Conservation (phyloP, 2,329 filamentous ascomycete species). For the Truncatella angustata region DNA sequence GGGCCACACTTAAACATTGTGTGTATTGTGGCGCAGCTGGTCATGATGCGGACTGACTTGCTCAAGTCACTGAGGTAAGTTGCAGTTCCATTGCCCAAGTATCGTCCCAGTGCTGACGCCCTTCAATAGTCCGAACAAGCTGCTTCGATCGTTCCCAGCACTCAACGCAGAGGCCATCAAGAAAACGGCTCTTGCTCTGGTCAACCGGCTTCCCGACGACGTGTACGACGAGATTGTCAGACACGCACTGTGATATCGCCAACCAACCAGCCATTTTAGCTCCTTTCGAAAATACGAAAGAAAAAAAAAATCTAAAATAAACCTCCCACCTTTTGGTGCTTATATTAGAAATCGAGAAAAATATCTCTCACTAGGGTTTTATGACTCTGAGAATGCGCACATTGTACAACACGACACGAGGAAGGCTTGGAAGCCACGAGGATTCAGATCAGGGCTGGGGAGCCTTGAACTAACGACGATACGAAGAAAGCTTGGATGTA, state of each 20-base stretch:
- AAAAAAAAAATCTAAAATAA: background rate
- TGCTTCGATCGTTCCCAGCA: constrained; percentile 82
- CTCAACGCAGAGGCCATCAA: constrained; percentile 83
- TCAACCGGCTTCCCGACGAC: constrained; percentile 86
- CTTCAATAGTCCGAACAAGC: constrained; percentile 81
- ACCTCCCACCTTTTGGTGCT: too few species aligned
- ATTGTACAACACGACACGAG: background rate
- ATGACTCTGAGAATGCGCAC: background rate
- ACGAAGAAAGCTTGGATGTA: background rate
- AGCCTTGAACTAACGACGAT: background rate
- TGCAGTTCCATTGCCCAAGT: background rate
- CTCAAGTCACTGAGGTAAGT: constrained; percentile 78
- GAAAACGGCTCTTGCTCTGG: constrained; percentile 78
- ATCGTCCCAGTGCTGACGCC: constrained; percentile 23
- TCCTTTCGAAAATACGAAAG: background rate
- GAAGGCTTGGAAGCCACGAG: background rate
- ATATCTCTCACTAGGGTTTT: background rate
- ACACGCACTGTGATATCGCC: constrained; percentile 67
- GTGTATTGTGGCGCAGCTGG: constrained; percentile 92
- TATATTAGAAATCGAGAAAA: too few species aligned
- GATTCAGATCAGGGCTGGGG: background rate
- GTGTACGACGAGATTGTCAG: constrained; percentile 86
- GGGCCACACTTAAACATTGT: constrained; percentile 92
- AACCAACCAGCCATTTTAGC: background rate
- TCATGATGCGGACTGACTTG: constrained; percentile 82